A percentile compares a stretch with the other conserved stretches of the same genome.
phyloP scores from a whole-genome alignment of 192 early-diverging fungal genomes.

The Coemansia sp. region DNA sequence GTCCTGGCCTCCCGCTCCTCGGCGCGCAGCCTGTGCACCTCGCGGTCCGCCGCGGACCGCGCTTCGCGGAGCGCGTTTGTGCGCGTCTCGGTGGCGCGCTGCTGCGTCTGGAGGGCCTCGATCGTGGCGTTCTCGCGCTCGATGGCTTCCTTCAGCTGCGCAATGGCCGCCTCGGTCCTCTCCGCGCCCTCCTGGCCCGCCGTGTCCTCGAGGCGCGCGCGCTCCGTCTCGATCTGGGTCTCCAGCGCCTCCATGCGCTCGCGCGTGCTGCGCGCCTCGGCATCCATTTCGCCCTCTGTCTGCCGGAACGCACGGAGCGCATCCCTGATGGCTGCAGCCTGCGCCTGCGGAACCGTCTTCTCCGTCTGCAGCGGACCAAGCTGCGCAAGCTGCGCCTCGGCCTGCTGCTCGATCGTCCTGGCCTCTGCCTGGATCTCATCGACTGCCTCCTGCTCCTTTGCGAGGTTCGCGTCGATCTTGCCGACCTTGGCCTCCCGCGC shows the following conservation, averaged over 20 bases:
- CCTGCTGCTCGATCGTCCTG: slow-evolving; percentile 33
- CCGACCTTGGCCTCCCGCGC: slow-evolving; percentile 22
- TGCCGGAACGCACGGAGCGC: slow-evolving; percentile 36
- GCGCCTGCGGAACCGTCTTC: slow-evolving; percentile 11
- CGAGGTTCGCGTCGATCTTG: slow-evolving; percentile 57
- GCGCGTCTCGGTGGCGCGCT: slow-evolving; percentile 26
- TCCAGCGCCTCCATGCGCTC: slow-evolving; percentile 34
- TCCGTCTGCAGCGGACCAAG: slow-evolving; percentile 34
- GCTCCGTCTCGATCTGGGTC: slow-evolving; percentile 33
- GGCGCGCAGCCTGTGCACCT: neutral
- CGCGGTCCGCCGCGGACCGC: slow-evolving; percentile 10
- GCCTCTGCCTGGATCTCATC: slow-evolving; percentile 52
- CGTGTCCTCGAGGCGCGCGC: slow-evolving; percentile 35
- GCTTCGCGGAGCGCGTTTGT: slow-evolving; percentile 21
- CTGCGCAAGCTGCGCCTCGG: slow-evolving; percentile 16
- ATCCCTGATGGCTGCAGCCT: slow-evolving; percentile 20
- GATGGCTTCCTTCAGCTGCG: slow-evolving; percentile 24
- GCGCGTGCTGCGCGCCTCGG: slow-evolving; percentile 46
- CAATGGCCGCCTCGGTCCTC: slow-evolving; percentile 14
- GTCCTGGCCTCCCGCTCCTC: slow-evolving; percentile 22
- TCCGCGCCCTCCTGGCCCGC: slow-evolving; percentile 33
- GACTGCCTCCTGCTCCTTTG: slow-evolving; percentile 47
- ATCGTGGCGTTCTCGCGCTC: slow-evolving; percentile 37
- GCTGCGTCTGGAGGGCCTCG: slow-evolving; percentile 30
- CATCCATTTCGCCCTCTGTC: slow-evolving; percentile 51